These are phyloP conservation scores for Saccharomyces hybrid DNA, from an alignment of 1,139 yeast species.

Conservation along the genomic window DNA sequence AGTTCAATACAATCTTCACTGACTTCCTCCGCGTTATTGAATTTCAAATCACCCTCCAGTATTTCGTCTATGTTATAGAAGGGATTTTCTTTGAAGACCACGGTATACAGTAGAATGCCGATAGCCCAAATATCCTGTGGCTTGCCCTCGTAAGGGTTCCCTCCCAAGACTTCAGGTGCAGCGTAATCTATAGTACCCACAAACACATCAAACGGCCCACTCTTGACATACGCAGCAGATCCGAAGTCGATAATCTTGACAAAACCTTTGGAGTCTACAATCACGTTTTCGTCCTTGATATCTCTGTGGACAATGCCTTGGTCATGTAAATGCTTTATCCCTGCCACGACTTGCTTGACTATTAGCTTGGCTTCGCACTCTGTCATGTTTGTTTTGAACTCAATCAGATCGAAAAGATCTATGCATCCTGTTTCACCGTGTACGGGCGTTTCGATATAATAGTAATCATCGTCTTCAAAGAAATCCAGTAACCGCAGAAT, in stretches of 20 bases:
- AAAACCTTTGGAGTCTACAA: slow-evolving; percentile 68
- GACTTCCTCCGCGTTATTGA: slow-evolving; percentile 45
- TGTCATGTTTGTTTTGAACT: slow-evolving; percentile 68
- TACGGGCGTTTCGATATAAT: slow-evolving; percentile 83
- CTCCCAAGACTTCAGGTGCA: slow-evolving; percentile 88
- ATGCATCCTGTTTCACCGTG: slow-evolving; percentile 85
- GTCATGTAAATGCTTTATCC: slow-evolving; percentile 71
- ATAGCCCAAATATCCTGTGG: slow-evolving; percentile 97
- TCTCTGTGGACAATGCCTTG: slow-evolving; percentile 91
- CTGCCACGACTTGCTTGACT: slow-evolving; percentile 70
- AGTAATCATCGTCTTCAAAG: slow-evolving; percentile 83
- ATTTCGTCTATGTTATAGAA: slow-evolving; percentile 92
- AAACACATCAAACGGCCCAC: slow-evolving; percentile 94
- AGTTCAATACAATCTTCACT: slow-evolving; percentile 53
- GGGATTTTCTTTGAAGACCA: slow-evolving; percentile 91
- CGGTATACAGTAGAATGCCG: slow-evolving; percentile 81
- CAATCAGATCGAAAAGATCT: slow-evolving; percentile 86
- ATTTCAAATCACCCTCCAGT: slow-evolving; percentile 75
- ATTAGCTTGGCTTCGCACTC: slow-evolving; percentile 71
- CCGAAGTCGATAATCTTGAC: slow-evolving; percentile 92
- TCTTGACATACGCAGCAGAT: slow-evolving; percentile 79
- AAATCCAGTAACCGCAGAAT: slow-evolving; percentile 79
- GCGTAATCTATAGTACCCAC: slow-evolving; percentile 97
- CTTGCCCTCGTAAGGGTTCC: slow-evolving; percentile 81
- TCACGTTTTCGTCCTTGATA: slow-evolving; percentile 88